phyloP scores from a whole-genome alignment of 1,284 basidiomycete genomes.

The Marasmius sp. region DNA sequence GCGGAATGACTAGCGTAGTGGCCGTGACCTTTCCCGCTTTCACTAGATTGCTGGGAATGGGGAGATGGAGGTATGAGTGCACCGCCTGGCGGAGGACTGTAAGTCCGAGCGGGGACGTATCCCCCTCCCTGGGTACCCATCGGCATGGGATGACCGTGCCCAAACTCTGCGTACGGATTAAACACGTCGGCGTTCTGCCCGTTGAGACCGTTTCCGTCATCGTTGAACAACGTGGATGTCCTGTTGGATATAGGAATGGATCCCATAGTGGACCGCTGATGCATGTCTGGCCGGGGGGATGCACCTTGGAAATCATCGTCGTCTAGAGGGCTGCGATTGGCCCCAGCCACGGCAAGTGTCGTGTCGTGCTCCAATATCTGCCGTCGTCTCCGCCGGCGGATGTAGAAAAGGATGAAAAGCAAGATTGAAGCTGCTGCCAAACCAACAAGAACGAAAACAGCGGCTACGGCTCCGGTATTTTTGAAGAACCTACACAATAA shows the following conservation, averaged over 20 bases:
- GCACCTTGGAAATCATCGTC: slow-evolving; percentile 54
- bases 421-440: slow-evolving; percentile 68
- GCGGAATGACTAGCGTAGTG: slow-evolving; percentile 32
- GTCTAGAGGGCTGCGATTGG: slow-evolving; percentile 63
- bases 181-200: slow-evolving; percentile 33
- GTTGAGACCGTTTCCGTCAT: slow-evolving; percentile 33
- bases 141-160: slow-evolving; percentile 20
- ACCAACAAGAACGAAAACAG: slow-evolving; percentile 75
- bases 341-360: slow-evolving; percentile 64
- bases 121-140: slow-evolving; percentile 40
- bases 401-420: slow-evolving; percentile 68
- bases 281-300: slow-evolving; percentile 26
- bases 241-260: slow-evolving; percentile 10
- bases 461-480: slow-evolving; percentile 75
- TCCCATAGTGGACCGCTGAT: slow-evolving; percentile 24
- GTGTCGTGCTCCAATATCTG: slow-evolving; percentile 63
- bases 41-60: slow-evolving; percentile 33
- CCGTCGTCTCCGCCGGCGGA: slow-evolving; percentile 61
- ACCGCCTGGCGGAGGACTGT: slow-evolving; percentile 46
- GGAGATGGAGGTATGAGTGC: slow-evolving; percentile 38
- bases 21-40: background rate
- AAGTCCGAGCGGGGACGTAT: slow-evolving; percentile 38
- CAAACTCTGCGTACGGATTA: slow-evolving; percentile 58
- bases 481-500: slow-evolving; percentile 58
- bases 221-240: slow-evolving; percentile 15